Percentiles rank a stretch among this genome's conserved stretches.
phyloP scores from a whole-genome alignment of 2,329 filamentous ascomycete species.

The Neopestalotiopsis rosae region DNA sequence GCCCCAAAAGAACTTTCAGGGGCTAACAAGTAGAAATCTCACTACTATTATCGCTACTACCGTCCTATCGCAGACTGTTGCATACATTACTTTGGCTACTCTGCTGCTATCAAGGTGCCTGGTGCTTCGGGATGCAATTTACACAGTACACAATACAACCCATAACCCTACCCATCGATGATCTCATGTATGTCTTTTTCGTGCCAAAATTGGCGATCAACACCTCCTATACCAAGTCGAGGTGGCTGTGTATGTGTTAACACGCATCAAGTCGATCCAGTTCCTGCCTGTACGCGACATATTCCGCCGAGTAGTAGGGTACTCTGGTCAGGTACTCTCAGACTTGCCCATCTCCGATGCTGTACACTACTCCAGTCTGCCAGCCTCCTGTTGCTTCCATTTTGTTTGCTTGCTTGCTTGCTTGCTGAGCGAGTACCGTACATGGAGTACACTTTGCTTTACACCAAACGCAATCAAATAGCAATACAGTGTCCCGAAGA shows the following conservation, averaged over 20 bases:
- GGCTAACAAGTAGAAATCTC: neutral
- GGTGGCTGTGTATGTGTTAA: constrained; percentile 2
- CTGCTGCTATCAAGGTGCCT: neutral
- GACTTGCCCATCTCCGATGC: neutral
- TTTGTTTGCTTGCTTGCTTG: neutral
- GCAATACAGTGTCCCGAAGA: neutral
- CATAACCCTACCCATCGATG: constrained; percentile 6
- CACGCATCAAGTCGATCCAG: neutral
- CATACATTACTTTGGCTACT: neutral
- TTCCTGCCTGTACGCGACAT: neutral
- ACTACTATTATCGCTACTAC: neutral
- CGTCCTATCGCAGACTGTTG: neutral
- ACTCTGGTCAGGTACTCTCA: neutral
- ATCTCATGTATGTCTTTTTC: neutral
- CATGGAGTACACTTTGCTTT: neutral
- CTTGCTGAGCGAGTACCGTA: neutral
- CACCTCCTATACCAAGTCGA: constrained; percentile 7
- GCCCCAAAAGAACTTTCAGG: neutral
- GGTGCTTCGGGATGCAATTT: neutral
- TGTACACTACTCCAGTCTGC: neutral
- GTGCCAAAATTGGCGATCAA: constrained; percentile 4
- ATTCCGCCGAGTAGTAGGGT: neutral
- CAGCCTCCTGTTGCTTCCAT: neutral
- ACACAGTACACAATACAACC: neutral
- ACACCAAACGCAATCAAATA: neutral